Evolutionary conservation across 176 grass and related monocot species (phyloP), one percentile per base, ranked within the genome.

Genomic region (Musa schizocarpa): DNA sequence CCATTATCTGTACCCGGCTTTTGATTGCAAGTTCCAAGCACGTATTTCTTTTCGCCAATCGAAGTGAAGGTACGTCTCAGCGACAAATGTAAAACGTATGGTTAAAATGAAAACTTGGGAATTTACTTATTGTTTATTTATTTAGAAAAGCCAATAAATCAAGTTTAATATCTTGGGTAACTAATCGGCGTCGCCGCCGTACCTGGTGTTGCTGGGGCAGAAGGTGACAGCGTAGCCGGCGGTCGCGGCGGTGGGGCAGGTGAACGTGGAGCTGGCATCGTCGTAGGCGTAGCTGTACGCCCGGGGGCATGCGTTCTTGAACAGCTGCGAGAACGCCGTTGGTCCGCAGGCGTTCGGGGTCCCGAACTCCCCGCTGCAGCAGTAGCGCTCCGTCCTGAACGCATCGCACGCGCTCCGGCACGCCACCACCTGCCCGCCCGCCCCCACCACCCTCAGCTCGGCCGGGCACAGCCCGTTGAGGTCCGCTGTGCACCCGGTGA

Each of bases 261-360:
- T 89, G 82, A 89, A 93, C 14, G 90, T 93, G 8, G 90, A 93
- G 0, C 85, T 89, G 8, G 87, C 85, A 49, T 83, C 85, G 27
- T 87, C 85, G 52, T 83, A 87, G 20, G 85, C 85, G 62, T 87
- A 87, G 71, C 85, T 87, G 63, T 83, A 87, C 3, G 85, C 85
- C n/a, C 85, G 65, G 0, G 85, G 85, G 73, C 85, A 87, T 3
- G 77, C 81, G 68, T 67, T 86, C 83, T 90, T 94, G 82, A 90
- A 90, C 82, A 90, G 87, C 22, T 68, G 81, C 6, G 86, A 89
- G 52, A 78, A 88, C 49, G 72, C 13, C 1, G 89, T 89, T 51
- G 89, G 92, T 13, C 71, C 74, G 67, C 92, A 96, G 26, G 81
- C 81, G 61, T 11, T 54, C 1, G 89, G 87, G n/a, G 13, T 86